Evolutionary conservation across 805 yeast species (phyloP).

Genomic region (Ogataea philodendri): DNA sequence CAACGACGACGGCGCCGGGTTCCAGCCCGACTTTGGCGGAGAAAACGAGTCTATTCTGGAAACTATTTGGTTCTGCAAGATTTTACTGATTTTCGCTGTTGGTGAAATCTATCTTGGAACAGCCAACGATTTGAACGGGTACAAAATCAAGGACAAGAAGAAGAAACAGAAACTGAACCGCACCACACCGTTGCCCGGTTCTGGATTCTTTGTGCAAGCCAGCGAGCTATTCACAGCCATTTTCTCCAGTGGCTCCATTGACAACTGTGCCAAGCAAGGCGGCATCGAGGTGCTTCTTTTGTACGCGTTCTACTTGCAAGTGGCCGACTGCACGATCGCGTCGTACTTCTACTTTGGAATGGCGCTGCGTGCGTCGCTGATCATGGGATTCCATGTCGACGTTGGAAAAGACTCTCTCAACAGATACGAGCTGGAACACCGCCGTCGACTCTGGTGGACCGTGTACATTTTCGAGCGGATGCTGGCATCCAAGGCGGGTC

Average conservation of each 20-base stretch:
- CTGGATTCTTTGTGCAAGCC: constrained; percentile 75
- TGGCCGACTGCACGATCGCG: constrained; percentile 80
- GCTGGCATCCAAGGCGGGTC: constrained; percentile 79
- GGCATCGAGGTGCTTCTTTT: constrained; percentile 73
- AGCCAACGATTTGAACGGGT: constrained; percentile 60
- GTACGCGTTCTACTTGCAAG: constrained; percentile 78
- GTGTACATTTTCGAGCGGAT: constrained; percentile 53
- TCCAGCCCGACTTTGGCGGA: constrained; percentile 31
- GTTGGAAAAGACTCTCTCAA: constrained; percentile 61
- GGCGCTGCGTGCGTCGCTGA: constrained; percentile 68
- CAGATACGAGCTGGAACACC: constrained; percentile 53
- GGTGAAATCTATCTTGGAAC: constrained; percentile 85
- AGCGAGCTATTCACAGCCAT: constrained; percentile 75
- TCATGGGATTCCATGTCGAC: constrained; percentile 80
- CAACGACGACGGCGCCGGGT: constrained; percentile 41
- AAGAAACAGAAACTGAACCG: constrained; percentile 21
- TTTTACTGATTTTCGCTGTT: constrained; percentile 66
- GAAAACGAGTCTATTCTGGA: constrained; percentile 57
- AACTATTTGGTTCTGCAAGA: constrained; percentile 79
- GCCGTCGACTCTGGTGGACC: constrained; percentile 40
- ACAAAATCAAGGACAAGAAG: constrained; percentile 32
- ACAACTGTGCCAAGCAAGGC: constrained; percentile 73
- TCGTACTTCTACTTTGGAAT: constrained; percentile 78
- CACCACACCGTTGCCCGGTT: constrained; percentile 63
- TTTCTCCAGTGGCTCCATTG: constrained; percentile 77